Base-by-base conservation (phyloP, 202 grass and related monocot genomes). In the Dendrocalamus latiflorus region DNA sequence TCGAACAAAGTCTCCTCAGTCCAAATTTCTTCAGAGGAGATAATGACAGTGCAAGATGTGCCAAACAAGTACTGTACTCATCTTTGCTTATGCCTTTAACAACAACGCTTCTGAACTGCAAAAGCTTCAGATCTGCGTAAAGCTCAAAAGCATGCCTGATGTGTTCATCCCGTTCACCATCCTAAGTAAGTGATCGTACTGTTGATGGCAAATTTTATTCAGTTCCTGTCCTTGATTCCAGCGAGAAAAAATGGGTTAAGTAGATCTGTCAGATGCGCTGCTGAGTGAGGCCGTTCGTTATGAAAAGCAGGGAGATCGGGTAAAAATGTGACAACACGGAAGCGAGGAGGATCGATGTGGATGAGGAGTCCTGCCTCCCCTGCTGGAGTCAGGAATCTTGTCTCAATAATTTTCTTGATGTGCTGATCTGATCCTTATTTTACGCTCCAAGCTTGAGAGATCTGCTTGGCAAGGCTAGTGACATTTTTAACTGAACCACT, bases 111-210 rank as follows among this genome's bases (percentile, higher is more conserved):
- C 69, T 77, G 65, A 33, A 68, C 64, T 15, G 21, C 56, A 37
- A 84, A 89, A 85, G 59, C 72, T 89, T 90, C 66, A 90, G 83
- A 90, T 78, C 83, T 74, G 83, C 66, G 59, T 83, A 86, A 86
- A 90, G 88, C n/a, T n/a, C n/a, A n/a, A n/a, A n/a, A n/a, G n/a
- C n/a, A n/a, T n/a, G n/a, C n/a, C n/a, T n/a, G n/a, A n/a, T n/a
- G n/a, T 6, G 62, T 68, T 48, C 77, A 64, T 26, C 57, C 43
- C 44, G 20, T 37, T 56, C 56, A 47, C 37, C 78, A 72, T 60
- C 53, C 44, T 54, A 67, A 48, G 16, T 51, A 67, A 48, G 16
- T 51, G 51, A 55, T 17, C 13, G 0, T 5, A 58, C 70, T 76
- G 63, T 81, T 53, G 78, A 37, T 76, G 78, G 22, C 85, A 21